These are phyloP conservation scores for Eustoma russellianum DNA, from an alignment of 257 asterid genomes.

Conservation along the genomic window DNA sequence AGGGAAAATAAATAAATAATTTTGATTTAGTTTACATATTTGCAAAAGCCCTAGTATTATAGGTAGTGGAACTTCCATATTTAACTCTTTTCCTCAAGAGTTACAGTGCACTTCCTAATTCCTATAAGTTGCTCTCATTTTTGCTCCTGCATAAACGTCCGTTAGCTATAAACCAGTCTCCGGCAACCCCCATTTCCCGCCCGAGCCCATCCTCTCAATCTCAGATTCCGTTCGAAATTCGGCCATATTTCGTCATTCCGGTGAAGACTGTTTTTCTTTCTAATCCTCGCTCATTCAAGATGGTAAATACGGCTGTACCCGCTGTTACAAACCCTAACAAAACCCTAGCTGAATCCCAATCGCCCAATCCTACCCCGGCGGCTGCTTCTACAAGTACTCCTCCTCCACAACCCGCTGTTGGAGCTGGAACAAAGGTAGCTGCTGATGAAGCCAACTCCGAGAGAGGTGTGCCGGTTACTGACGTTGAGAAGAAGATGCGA, in stretches of 20 bases:
- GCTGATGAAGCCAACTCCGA: not conserved
- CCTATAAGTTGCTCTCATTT: not conserved
- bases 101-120: too few species aligned
- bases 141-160: not conserved
- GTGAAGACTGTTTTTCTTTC: not conserved
- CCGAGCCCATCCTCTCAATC: not conserved
- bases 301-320: conserved; percentile 34
- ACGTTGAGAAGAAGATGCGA: conserved; percentile 73
- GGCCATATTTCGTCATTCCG: too few species aligned
- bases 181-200: too few species aligned
- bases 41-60: too few species aligned
- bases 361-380: conserved; percentile 31
- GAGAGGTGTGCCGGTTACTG: conserved; percentile 31
- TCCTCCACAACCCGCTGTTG: conserved; percentile 18
- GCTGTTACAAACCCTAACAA: conserved; percentile 44
- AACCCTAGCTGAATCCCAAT: conserved; percentile 17
- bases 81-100: not conserved
- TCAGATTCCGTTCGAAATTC: too few species aligned
- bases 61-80: too few species aligned
- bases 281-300: not conserved
- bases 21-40: too few species aligned
- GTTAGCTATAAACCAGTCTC: too few species aligned
- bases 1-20: too few species aligned
- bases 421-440: conserved; percentile 29
- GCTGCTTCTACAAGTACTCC: conserved; percentile 14